Evolutionary conservation across 306 rosid species (phyloP), one percentile per base, ranked within the genome.

Genomic region (Chamaecrista fasciculata): DNA sequence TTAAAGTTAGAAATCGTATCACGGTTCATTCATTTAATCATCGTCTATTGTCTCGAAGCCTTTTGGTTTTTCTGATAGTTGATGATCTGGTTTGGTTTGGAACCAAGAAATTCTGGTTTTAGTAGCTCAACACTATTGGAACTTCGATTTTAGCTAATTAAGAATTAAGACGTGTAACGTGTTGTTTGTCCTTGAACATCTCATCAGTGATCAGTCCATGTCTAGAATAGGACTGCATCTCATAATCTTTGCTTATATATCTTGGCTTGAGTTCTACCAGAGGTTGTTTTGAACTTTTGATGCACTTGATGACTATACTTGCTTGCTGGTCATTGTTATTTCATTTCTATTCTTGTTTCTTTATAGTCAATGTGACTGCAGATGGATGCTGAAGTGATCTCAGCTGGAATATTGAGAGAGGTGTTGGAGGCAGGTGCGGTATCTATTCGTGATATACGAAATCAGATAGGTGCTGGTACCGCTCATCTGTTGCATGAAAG

Each of bases 361-460:
- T 67, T 80, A 76, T 81, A 75, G 83, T 55, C 44, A 65, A 52
- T 69, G 55, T 75, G 70, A 55, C 51, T 78, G 73, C 80, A 88
- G 90, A 90, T 88, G 97, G 98, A 94, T 72, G 98, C 96, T 0
- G 98, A 90, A 71, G 96, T 90, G 42, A 90, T 94, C 69, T 88
- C 96, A 5, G 91, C 96, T 48, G 95, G 89, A 62, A 81, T 94
- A 59, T 81, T 94, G 53, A 79, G 89, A 49, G 87, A 84, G 56
- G 89, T 77, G 33, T 52, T 86, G 78, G 93, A 81, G 52, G 82
- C 75, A 0, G 83, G 95, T 8, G 79, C 75, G 0, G 61, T 92
- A 28, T 84, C 84, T 23, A 61, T 93, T 1, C 62, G 64, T 16
- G 81, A 78, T 33, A 76, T 91, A 46, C 74, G 90, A 18, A 67